phyloP scores from a whole-genome alignment of 139 green algal species.

The Pseudopediastrum boryanum region DNA sequence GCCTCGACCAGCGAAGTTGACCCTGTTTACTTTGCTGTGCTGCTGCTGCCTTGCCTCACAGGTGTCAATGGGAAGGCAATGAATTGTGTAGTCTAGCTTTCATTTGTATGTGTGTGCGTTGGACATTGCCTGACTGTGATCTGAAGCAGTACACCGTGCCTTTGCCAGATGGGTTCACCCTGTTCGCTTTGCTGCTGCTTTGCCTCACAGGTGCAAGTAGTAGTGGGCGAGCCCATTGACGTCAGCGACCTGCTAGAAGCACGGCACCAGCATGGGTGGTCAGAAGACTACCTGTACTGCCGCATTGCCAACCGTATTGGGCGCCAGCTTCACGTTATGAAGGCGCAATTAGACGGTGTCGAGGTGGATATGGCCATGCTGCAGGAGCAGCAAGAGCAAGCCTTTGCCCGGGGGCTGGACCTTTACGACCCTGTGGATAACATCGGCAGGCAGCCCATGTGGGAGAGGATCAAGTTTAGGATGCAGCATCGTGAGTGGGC shows the following conservation, averaged over 20 bases:
- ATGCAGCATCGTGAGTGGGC: constrained; percentile 41
- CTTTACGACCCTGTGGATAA: constrained; percentile 41
- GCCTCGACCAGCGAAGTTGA: too few species aligned
- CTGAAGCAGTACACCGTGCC: too few species aligned
- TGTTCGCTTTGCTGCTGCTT: background rate
- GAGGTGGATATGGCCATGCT: background rate
- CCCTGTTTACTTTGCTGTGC: too few species aligned
- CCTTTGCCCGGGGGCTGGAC: constrained; percentile 31
- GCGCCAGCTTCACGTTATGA: constrained; percentile 21
- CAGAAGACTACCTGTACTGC: constrained; percentile 53
- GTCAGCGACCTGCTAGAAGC: constrained; percentile 64
- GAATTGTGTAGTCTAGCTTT: too few species aligned
- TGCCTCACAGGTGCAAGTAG: constrained; percentile 62
- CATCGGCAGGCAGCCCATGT: background rate
- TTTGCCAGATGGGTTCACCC: too few species aligned
- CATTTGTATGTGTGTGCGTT: too few species aligned
- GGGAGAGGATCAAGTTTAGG: constrained; percentile 43
- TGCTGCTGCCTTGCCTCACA: too few species aligned
- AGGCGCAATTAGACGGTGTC: constrained; percentile 28
- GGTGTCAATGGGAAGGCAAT: too few species aligned
- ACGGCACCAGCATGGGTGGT: constrained; percentile 48
- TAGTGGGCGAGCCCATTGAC: constrained; percentile 75
- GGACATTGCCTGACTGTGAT: too few species aligned
- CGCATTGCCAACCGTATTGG: constrained; percentile 53
- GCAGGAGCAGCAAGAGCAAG: constrained; percentile 7